Base-by-base conservation (phyloP, 2,329 filamentous ascomycete species). In the Rhytidhysteron rufulum region DNA sequence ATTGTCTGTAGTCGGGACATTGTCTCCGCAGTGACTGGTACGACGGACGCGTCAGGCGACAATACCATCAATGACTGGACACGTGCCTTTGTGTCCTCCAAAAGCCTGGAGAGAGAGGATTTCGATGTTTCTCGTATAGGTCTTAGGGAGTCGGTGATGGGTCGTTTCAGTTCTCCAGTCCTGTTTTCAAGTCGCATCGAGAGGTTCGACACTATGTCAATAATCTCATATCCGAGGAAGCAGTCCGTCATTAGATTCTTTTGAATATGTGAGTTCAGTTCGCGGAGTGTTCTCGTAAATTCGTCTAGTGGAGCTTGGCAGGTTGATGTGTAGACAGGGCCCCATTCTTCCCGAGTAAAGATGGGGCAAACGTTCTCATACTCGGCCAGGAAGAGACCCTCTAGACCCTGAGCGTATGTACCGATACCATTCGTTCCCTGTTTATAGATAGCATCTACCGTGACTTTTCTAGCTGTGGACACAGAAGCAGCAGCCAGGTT, bases 71-170 rank as follows among this genome's bases (percentile, higher is more conserved):
- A 71, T 19, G 67, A 70, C 40, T 74, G 74, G 21, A 88, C 79
- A 49, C 80, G 85, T 30, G 82, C 81, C 53, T 83, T 83, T 13
- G 85, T 88, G 51, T 96, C 89, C 21, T 93, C 88, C 2, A 97
- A 71, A 17, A 98, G 72, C 55, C 91, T 88, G 8, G 80, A 78
- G 13, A 98, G 74, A 0, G 91, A 95, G 1, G 79, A 76, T 62
- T 96, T 96, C 29, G 88, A 91, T 0, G 91, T 97, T 60, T 96
- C 91, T 16, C 90, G 82, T 9, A 97, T 80, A 1, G 93, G 93
- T 54, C 93, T 89, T 11, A 97, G 71, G 7, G 88, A 87, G 40
- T 94, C 88, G 4, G 87, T 83, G 37, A 98, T 79, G 5, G 88
- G 79, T 21, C 79, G 74, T 61, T 95, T 95, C 42, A 96, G 75